Conservation (phyloP, 176 grass and related monocot species). For the Tillandsia leiboldiana region DNA sequence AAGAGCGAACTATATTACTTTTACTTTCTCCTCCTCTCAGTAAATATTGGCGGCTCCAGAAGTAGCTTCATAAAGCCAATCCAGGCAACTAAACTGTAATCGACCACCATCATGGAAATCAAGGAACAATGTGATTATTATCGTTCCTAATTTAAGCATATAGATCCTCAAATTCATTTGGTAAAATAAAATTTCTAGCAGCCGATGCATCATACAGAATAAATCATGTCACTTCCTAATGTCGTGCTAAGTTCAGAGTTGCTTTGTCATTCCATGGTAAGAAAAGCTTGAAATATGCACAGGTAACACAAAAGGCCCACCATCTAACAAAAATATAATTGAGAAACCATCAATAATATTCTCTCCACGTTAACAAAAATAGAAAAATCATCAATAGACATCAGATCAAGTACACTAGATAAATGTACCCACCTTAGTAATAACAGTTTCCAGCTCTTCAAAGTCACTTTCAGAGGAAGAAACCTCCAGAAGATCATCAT, state of each 20-base stretch:
- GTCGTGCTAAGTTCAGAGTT: neutral
- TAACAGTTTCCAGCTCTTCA: slow-evolving; percentile 71
- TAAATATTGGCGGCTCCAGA: neutral
- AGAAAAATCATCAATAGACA: slow-evolving; percentile 2
- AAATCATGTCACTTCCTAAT: neutral
- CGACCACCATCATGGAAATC: too few species aligned
- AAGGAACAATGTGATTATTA: neutral
- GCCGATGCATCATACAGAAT: too few species aligned
- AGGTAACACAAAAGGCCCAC: neutral
- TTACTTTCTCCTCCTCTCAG: neutral
- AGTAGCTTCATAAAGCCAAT: neutral
- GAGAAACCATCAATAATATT: too few species aligned
- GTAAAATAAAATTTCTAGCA: too few species aligned
- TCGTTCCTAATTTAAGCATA: neutral
- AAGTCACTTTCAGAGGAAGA: slow-evolving; percentile 52
- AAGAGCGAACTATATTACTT: neutral
- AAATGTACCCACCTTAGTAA: slow-evolving; percentile 57
- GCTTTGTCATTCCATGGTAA: neutral
- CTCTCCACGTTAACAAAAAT: neutral
- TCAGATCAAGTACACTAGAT: slow-evolving; percentile 2
- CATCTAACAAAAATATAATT: too few species aligned
- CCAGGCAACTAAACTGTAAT: neutral
- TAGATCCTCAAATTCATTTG: neutral
- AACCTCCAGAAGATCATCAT: slow-evolving; percentile 36
- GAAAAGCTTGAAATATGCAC: neutral